Base-by-base conservation (phyloP, 2,329 filamentous ascomycete genomes). In the Septoria petroselini region DNA sequence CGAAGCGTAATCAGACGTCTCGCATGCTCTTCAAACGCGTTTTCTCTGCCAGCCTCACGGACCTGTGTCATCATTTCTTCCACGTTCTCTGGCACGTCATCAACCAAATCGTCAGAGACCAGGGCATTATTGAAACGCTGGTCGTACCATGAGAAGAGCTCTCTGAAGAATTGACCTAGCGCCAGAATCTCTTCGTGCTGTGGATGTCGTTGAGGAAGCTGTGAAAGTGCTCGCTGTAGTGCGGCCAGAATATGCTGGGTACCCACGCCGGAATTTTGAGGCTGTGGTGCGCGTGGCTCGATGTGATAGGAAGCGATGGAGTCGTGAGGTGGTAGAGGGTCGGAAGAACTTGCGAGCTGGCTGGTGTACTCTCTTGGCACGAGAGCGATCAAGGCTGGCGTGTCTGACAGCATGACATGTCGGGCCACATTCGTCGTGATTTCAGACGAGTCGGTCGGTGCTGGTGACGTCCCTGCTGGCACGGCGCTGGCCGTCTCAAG, bases 361-460 rank as follows among this genome's bases (percentile, higher is more conserved):
- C 78, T 75, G 8, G 89, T 82, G 60, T 88, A 78, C 7, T 73
- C 70, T 1, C 76, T 75, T 1, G 90, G 88, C 5, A 93, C 76
- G 31, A 86, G 73, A 0, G 80, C 77, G 60, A 91, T 85, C 17
- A 95, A 76, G 1, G 76, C 72, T 1, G 84, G 85, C 2, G 84
- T 81, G 58, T 91, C 87, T 23, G 88, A 85, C 7, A 95, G 77
- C 51, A 91, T 84, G 17, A 88, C 80, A 64, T 94, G 87, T 35
- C 91, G 79, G 2, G 86, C 87, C 47, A 88, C 78, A 58, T 81
- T 73, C 4, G 75, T 59, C 2, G 72, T 73, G 46, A 81, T 76
- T 50, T 63, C 53, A 9, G 45, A 39, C 4, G 68, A 67, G 14
- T 65, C 55, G 2, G 60, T 45, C 68, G 78, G 55, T 66, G 72